phyloP scores from a whole-genome alignment of 2,329 filamentous ascomycete genomes.

The Aureobasidium sp. region DNA sequence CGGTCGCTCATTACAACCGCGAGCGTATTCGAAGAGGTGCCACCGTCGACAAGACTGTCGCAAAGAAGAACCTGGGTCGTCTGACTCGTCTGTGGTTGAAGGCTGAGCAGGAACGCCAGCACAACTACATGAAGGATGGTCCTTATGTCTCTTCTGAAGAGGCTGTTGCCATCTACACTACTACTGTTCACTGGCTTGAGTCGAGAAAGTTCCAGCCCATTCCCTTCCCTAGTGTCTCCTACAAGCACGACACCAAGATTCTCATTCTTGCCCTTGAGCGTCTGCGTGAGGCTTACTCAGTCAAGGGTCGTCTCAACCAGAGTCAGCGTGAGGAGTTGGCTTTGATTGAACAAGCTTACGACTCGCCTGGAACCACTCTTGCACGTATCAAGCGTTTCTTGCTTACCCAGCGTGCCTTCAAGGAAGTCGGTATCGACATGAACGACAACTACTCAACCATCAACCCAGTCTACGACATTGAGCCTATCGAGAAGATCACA shows the following conservation, averaged over 20 bases:
- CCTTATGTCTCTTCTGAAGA: conserved; percentile 98
- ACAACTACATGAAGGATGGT: conserved; percentile 99
- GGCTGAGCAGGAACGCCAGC: conserved; percentile 94
- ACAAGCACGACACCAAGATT: conserved; percentile 99
- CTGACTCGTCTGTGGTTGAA: conserved; percentile 95
- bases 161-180: conserved; percentile 97
- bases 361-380: conserved; percentile 90
- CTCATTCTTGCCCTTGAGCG: conserved; percentile 90
- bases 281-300: conserved; percentile 89
- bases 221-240: conserved; percentile 96
- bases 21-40: conserved; percentile 94
- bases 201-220: conserved; percentile 98
- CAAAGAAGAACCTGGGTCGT: conserved; percentile 96
- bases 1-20: conserved; percentile 96
- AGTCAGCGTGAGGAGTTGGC: conserved; percentile 95
- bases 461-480: conserved; percentile 97
- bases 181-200: conserved; percentile 97
- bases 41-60: conserved; percentile 97
- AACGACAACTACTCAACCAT: conserved; percentile 99
- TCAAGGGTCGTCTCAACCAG: conserved; percentile 93
- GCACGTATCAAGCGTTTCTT: conserved; percentile 97
- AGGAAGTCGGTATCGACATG: conserved; percentile 99
- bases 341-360: conserved; percentile 95
- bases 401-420: conserved; percentile 94
- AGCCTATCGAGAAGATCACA: conserved; percentile 98